Base-by-base conservation (phyloP, 768 basidiomycete genomes). In the Fomitopsis pulvina region DNA sequence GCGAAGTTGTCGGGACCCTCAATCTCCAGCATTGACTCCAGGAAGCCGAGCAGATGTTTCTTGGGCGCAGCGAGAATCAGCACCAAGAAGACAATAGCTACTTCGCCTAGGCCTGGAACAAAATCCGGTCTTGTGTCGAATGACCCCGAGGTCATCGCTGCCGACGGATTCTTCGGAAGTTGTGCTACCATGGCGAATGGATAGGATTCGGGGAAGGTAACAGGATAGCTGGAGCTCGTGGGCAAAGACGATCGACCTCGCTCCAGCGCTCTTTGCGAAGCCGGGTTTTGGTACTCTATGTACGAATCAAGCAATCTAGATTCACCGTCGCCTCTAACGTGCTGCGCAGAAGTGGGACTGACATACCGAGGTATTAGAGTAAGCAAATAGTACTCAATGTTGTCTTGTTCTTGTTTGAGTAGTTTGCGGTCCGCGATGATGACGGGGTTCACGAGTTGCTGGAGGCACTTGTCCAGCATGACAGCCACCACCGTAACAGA, bases 121-220 rank as follows among this genome's bases (percentile, higher is more conserved):
- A 91, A 86, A 11, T 77, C 58, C 4, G 69, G 60, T 38, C 79
- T 75, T 24, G 71, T 70, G 47, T 82, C 78, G 48, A 66, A 32
- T 43, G 68, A 41, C 47, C 63, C 66, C 21, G 68, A 66, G n/a
- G 66, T 71, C 50, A 69, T 69, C 47, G 64, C 66, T 22, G 68
- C 66, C 48, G 70, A 68, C 16, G 71, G 68, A 14, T 72, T 69
- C 49, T 80, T 81, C 2, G 89, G 86, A 21, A 84, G 66, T 27
- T 81, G 74, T 0, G 86, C 74, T 22, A 91, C 60, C 18, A 98
- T 74, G 5, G 91, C 84, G 66, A 96, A 93, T 0, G 95, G 95
- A 64, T 97, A 93, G 0, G 93, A 86, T 55, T 92, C 87, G 0
- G 95, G 95, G 68, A 97, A 97, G 1, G 88, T 86, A 39, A 89